Evolutionary conservation across 73 alveolate genomes (phyloP).

Genomic region (Breviolum minutum): DNA sequence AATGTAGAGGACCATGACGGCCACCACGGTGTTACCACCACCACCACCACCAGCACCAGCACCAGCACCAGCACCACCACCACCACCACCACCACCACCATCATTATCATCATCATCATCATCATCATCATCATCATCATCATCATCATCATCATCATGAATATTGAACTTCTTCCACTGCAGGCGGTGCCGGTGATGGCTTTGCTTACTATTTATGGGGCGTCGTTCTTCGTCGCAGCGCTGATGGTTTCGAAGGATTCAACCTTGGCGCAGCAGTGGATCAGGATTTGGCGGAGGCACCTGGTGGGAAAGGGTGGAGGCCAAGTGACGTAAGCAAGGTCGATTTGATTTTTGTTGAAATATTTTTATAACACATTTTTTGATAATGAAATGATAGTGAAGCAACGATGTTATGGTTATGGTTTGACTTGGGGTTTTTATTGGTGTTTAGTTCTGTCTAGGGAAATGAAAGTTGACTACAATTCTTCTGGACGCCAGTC

Average conservation of each 20-base stretch:
- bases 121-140: too few relatives aligned
- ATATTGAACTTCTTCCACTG: not conserved
- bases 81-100: too few relatives aligned
- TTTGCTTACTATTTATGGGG: conserved; percentile 82
- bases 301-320: not conserved
- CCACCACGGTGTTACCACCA: not conserved
- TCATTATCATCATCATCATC: too few relatives aligned
- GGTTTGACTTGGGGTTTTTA: too few relatives aligned
- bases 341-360: too few relatives aligned
- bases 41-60: not conserved
- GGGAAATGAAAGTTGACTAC: too few relatives aligned
- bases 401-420: too few relatives aligned
- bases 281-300: conserved; percentile 56
- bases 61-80: too few relatives aligned
- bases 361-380: too few relatives aligned
- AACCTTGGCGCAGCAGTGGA: conserved; percentile 71
- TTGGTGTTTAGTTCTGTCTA: too few relatives aligned
- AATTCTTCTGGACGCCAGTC: too few relatives aligned
- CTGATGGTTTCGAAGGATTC: conserved; percentile 40
- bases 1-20: not conserved
- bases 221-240: conserved; percentile 28
- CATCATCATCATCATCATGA: not conserved
- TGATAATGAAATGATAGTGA: too few relatives aligned
- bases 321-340: not conserved
- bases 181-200: conserved; percentile 44